Conservation (phyloP, 2,329 filamentous ascomycete genomes). For the Torrubiellomyces zombiae region DNA sequence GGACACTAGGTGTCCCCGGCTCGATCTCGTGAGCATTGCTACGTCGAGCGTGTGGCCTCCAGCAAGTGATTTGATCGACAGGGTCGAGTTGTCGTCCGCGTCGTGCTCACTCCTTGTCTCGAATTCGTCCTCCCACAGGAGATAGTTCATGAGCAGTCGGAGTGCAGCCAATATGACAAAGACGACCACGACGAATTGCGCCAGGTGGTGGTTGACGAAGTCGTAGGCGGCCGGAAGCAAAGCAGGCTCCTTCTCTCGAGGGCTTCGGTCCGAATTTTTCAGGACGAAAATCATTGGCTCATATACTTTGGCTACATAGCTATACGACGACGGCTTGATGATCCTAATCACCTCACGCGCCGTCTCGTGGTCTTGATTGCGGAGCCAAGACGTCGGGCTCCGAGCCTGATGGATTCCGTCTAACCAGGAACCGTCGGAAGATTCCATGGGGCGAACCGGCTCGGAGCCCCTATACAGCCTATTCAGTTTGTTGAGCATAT, state of each 20-base stretch:
- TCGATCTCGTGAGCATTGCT: conserved; percentile 43
- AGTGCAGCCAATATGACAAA: conserved; percentile 47
- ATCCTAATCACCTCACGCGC: conserved; percentile 61
- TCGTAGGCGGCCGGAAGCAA: conserved; percentile 36
- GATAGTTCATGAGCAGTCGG: conserved; percentile 55
- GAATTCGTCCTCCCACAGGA: conserved; percentile 48
- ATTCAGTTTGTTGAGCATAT: conserved; percentile 16
- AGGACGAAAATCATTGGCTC: conserved; percentile 60
- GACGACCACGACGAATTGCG: conserved; percentile 44
- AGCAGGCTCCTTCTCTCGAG: conserved; percentile 22
- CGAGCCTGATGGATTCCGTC: conserved; percentile 56
- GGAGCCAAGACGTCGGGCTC: conserved; percentile 61
- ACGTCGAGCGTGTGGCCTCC: conserved; percentile 55
- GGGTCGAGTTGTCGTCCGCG: conserved; percentile 25
- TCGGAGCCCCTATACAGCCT: conserved; percentile 9
- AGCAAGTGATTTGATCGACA: conserved; percentile 44
- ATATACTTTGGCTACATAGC: conserved; percentile 58
- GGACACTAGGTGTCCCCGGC: conserved; percentile 49
- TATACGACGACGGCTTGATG: conserved; percentile 53
- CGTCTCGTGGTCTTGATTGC: conserved; percentile 63
- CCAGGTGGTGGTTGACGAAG: conserved; percentile 43
- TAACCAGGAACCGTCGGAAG: conserved; percentile 23
- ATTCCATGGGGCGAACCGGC: conserved; percentile 10
- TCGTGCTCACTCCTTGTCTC: conserved; percentile 28
- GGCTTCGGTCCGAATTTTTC: conserved; percentile 49